Evolutionary conservation across 768 basidiomycete species (phyloP).

Genomic region (Boletellus ananas): DNA sequence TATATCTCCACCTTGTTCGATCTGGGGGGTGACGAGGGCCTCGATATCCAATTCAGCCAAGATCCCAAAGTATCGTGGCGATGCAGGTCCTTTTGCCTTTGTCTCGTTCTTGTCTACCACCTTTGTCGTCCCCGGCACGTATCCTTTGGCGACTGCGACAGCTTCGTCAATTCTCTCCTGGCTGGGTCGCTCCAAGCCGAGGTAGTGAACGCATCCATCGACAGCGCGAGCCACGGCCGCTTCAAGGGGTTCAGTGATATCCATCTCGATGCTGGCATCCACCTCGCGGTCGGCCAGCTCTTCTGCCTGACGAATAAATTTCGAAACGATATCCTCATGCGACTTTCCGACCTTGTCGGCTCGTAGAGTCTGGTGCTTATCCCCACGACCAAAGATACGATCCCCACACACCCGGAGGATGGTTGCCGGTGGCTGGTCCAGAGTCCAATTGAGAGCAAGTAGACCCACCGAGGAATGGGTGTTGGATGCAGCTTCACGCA

Average conservation of each 20-base stretch:
- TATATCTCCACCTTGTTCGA: constrained; percentile 35
- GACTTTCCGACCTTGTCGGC: constrained; percentile 46
- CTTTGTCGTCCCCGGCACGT: constrained; percentile 32
- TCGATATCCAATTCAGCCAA: constrained; percentile 68
- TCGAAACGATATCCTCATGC: constrained; percentile 82
- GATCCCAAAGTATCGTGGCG: constrained; percentile 74
- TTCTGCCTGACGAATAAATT: constrained; percentile 66
- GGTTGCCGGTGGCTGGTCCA: constrained; percentile 52
- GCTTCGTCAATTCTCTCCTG: constrained; percentile 51
- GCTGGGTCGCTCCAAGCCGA: constrained; percentile 51
- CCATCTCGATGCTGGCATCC: constrained; percentile 66
- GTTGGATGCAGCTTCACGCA: constrained; percentile 52
- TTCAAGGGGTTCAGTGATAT: constrained; percentile 52
- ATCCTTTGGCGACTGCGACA: constrained; percentile 38
- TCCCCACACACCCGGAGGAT: constrained; percentile 75
- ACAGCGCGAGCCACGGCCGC: constrained; percentile 56
- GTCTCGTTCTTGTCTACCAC: constrained; percentile 16
- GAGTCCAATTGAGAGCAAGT: constrained; percentile 77
- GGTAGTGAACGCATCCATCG: constrained; percentile 48
- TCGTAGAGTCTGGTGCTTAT: constrained; percentile 80
- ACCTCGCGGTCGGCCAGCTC: constrained; percentile 61
- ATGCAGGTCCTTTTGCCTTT: constrained; percentile 19
- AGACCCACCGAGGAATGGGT: constrained; percentile 59
- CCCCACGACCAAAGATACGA: constrained; percentile 70
- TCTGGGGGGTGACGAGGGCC: constrained; percentile 40